These are phyloP conservation scores for Pisolithus sp. DNA, from an alignment of 768 basidiomycete species.

Conservation along the genomic window DNA sequence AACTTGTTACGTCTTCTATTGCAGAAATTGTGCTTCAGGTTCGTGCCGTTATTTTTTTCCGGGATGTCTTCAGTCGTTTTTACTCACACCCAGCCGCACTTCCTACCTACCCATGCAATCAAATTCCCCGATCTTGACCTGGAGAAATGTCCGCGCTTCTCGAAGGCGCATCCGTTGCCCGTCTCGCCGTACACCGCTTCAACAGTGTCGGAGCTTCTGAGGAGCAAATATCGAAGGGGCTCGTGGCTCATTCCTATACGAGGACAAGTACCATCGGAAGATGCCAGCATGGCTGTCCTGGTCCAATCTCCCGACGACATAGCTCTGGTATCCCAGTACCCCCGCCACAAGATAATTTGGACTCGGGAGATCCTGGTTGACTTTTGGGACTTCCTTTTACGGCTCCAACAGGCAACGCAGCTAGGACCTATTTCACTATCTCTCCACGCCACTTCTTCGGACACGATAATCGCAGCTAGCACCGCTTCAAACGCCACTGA, in stretches of 20 bases:
- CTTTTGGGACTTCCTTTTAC: slow-evolving; percentile 47
- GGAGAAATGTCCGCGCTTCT: slow-evolving; percentile 26
- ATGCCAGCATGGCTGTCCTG: slow-evolving; percentile 38
- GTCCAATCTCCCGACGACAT: slow-evolving; percentile 22
- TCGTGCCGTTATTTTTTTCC: slow-evolving; percentile 9
- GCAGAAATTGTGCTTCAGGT: slow-evolving; percentile 42
- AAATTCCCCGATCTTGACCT: slow-evolving; percentile 13
- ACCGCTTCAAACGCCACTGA: slow-evolving; percentile 13
- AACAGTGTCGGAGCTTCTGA: slow-evolving; percentile 23
- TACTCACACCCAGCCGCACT: slow-evolving; percentile 19
- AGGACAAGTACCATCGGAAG: slow-evolving; percentile 44
- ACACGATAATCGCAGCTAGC: slow-evolving; percentile 7
- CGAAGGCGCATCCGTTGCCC: slow-evolving; percentile 30
- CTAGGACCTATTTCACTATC: slow-evolving; percentile 46
- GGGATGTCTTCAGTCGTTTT: slow-evolving; percentile 2
- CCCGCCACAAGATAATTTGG: slow-evolving; percentile 36
- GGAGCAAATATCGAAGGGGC: slow-evolving; percentile 32
- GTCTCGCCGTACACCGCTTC: slow-evolving; percentile 31
- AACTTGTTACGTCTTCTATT: slow-evolving; percentile 31
- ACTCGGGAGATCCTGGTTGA: slow-evolving; percentile 34
- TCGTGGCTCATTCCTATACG: slow-evolving; percentile 58
- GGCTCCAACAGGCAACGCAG: slow-evolving; percentile 29
- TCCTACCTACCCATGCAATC: slow-evolving; percentile 13
- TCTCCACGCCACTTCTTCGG: slow-evolving; percentile 33
- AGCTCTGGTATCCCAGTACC: not conserved